Evolutionary conservation across 108 stramenopile species (phyloP).

Genomic region (Conticribra guillardii): DNA sequence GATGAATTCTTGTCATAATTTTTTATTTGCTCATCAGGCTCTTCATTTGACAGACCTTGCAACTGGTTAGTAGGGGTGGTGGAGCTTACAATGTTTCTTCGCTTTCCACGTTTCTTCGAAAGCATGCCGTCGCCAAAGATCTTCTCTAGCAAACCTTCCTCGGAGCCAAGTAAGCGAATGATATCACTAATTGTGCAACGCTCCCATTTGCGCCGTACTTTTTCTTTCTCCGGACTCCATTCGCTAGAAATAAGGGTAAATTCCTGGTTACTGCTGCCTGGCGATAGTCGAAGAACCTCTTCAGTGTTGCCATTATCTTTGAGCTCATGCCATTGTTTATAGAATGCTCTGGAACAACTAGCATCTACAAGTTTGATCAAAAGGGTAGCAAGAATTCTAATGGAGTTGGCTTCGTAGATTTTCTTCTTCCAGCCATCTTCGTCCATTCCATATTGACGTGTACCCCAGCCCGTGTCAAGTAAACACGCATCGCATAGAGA

Average conservation of each 20-base stretch:
- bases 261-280: neutral
- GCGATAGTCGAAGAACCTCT: constrained; percentile 21
- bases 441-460: constrained; percentile 21
- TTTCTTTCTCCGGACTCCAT: constrained; percentile 24
- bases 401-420: constrained; percentile 53
- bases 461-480: constrained; percentile 61
- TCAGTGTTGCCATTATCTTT: constrained; percentile 36
- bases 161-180: neutral
- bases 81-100: no score
- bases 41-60: no score
- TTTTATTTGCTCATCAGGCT: no score
- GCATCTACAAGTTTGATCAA: constrained; percentile 66
- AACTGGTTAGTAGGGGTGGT: no score
- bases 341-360: constrained; percentile 59
- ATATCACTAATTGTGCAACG: constrained; percentile 23
- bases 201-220: constrained; percentile 37
- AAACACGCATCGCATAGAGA: constrained; percentile 56
- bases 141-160: constrained; percentile 2
- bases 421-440: constrained; percentile 47
- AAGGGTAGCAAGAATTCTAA: constrained; percentile 46
- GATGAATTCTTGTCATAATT: no score
- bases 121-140: neutral
- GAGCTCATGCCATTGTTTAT: constrained; percentile 55
- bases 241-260: constrained; percentile 6
- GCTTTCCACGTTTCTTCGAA: constrained; percentile 6